phyloP scores from a whole-genome alignment of 2,329 filamentous ascomycete genomes.

The Cytospora paraplurivora region DNA sequence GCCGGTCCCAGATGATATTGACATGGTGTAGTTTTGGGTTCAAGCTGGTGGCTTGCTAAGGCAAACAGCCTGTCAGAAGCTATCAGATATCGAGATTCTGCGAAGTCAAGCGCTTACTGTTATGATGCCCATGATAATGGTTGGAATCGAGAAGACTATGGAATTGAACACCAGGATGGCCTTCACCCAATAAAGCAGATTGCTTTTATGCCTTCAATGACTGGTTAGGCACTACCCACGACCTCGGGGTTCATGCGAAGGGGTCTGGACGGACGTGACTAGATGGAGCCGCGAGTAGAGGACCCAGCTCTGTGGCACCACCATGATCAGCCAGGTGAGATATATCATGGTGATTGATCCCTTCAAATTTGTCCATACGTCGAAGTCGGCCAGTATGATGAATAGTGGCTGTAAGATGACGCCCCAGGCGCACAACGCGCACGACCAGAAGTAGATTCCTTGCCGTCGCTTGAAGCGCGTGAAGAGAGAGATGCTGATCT shows the following conservation, averaged over 20 bases:
- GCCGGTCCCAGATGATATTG: slow-evolving; percentile 36
- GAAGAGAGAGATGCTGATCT: slow-evolving; percentile 38
- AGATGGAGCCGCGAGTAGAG: slow-evolving; percentile 39
- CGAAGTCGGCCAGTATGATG: slow-evolving; percentile 38
- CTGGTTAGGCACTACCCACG: not conserved
- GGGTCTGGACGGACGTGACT: slow-evolving; percentile 32
- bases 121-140: slow-evolving; percentile 35
- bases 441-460: slow-evolving; percentile 40
- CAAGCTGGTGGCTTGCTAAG: slow-evolving; percentile 29
- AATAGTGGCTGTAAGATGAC: slow-evolving; percentile 37
- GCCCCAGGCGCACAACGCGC: slow-evolving; percentile 36
- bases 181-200: slow-evolving; percentile 32
- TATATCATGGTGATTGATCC: slow-evolving; percentile 34
- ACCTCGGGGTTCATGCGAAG: not conserved
- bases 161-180: slow-evolving; percentile 35
- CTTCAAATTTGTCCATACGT: slow-evolving; percentile 30
- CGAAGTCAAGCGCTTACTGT: slow-evolving; percentile 32
- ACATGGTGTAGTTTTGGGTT: slow-evolving; percentile 32
- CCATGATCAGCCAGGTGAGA: slow-evolving; percentile 38
- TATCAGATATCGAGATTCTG: not conserved
- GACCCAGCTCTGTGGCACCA: slow-evolving; percentile 38
- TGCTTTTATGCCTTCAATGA: not conserved
- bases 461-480: slow-evolving; percentile 37
- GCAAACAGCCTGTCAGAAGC: not conserved
- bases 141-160: slow-evolving; percentile 36